These are phyloP conservation scores for Aurantiochytrium sp. DNA, from an alignment of 108 stramenopile genomes.

Conservation along the genomic window DNA sequence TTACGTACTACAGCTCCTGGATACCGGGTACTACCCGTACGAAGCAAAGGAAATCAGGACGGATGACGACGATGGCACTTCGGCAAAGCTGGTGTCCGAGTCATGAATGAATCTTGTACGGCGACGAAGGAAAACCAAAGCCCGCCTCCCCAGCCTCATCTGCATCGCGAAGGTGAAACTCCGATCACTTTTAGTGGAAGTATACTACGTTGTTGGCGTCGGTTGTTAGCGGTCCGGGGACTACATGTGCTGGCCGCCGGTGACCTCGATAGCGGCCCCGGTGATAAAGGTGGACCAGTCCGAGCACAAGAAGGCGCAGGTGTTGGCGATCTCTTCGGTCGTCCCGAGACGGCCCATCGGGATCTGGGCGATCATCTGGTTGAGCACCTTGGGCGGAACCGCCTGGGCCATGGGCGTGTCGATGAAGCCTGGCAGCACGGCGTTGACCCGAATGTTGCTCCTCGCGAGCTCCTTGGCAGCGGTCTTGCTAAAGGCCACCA, in stretches of 20 bases:
- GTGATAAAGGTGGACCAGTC: slow-evolving; percentile 66
- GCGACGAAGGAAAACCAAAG: too few relatives aligned
- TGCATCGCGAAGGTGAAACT: too few relatives aligned
- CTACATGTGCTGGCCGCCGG: slow-evolving; percentile 46
- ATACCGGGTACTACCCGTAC: too few relatives aligned
- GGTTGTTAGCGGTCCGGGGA: too few relatives aligned
- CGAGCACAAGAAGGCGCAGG: slow-evolving; percentile 58
- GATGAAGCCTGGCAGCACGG: slow-evolving; percentile 81
- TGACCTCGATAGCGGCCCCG: slow-evolving; percentile 63
- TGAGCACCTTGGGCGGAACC: slow-evolving; percentile 57
- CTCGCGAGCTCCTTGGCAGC: slow-evolving; percentile 83
- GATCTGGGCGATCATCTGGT: slow-evolving; percentile 66
- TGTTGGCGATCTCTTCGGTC: slow-evolving; percentile 75
- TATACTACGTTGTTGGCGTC: too few relatives aligned
- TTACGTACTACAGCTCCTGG: too few relatives aligned
- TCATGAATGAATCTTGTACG: too few relatives aligned
- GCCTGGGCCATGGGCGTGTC: slow-evolving; percentile 78
- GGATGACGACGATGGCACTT: too few relatives aligned
- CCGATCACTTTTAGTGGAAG: too few relatives aligned
- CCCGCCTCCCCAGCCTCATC: too few relatives aligned
- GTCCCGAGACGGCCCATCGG: slow-evolving; percentile 79
- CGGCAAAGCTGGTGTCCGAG: too few relatives aligned
- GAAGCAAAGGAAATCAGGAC: too few relatives aligned
- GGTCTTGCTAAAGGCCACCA: slow-evolving; percentile 76
- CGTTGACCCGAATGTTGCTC: slow-evolving; percentile 73